A percentile compares a stretch with the other conserved stretches of the same genome.
Evolutionary conservation across 129 eudicot genomes (phyloP).

Genomic region (Pulicaria dysenterica): DNA sequence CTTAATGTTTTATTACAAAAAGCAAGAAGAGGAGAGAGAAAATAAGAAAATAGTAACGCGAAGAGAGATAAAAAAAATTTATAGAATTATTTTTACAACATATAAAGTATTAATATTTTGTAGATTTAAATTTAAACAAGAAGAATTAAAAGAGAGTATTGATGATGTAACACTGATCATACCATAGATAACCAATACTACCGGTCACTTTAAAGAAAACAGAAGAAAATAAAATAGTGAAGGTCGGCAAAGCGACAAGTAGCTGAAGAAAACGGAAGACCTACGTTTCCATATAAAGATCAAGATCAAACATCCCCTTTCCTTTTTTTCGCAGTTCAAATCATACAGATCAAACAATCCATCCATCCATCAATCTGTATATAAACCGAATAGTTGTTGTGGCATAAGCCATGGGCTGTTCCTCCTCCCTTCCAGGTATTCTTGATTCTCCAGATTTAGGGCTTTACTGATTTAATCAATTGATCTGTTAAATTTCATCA

Average conservation of each 20-base stretch:
- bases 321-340: constrained; percentile 8
- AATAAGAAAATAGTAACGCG: too few species aligned
- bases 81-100: too few species aligned
- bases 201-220: too few species aligned
- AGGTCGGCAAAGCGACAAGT: constrained; percentile 8
- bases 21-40: too few species aligned
- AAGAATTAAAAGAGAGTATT: too few species aligned
- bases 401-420: constrained; percentile 54
- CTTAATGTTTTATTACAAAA: too few species aligned
- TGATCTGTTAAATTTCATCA: not conserved
- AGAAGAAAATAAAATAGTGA: not conserved
- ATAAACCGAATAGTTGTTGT: constrained; percentile 6
- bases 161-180: too few species aligned
- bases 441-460: constrained; percentile 1
- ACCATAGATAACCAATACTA: too few species aligned
- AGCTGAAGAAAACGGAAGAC: constrained; percentile 23
- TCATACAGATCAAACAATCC: constrained; percentile 23
- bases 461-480: constrained; percentile 6
- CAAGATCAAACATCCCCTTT: constrained; percentile 25
- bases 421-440: constrained; percentile 68
- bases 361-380: not conserved
- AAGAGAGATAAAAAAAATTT: too few species aligned
- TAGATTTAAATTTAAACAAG: too few species aligned
- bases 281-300: constrained; percentile 29
- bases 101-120: too few species aligned